Conservation (phyloP, 257 asterid genomes). For the Solanum chiquidenum region DNA sequence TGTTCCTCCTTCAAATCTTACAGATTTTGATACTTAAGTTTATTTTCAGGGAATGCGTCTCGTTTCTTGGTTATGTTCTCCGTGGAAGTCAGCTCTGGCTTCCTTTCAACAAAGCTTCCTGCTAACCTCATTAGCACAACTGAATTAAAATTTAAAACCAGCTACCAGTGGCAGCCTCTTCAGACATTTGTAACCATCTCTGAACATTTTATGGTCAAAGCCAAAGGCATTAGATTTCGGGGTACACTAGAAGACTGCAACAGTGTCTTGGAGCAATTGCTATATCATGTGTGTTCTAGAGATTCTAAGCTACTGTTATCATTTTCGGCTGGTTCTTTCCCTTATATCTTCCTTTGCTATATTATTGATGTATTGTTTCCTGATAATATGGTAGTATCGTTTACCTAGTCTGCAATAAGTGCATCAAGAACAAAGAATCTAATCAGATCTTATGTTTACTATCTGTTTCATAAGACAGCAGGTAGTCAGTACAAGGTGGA, state of each 20-base stretch:
- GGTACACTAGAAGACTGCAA: constrained; percentile 68
- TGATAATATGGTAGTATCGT: background rate
- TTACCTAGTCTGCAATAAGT: background rate
- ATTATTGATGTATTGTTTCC: background rate
- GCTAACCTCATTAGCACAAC: constrained; percentile 55
- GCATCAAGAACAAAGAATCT: background rate
- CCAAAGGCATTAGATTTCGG: constrained; percentile 73
- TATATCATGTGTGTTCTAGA: constrained; percentile 46
- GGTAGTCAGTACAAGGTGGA: background rate
- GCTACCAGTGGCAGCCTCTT: constrained; percentile 83
- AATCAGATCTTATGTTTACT: background rate
- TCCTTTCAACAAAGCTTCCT: constrained; percentile 59
- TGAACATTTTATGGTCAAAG: constrained; percentile 62
- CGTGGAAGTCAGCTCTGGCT: constrained; percentile 70
- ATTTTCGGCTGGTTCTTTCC: background rate
- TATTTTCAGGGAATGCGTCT: constrained; percentile 50
- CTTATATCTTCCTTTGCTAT: background rate
- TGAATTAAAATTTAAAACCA: constrained; percentile 56
- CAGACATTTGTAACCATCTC: constrained; percentile 82
- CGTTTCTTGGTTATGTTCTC: constrained; percentile 53
- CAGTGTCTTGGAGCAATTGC: constrained; percentile 39
- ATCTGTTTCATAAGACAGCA: background rate
- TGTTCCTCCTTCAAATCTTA: background rate
- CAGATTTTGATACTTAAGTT: background rate
- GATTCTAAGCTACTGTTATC: background rate